Conservation (phyloP, 2,329 filamentous ascomycete species). For the Epichloe amarillans region DNA sequence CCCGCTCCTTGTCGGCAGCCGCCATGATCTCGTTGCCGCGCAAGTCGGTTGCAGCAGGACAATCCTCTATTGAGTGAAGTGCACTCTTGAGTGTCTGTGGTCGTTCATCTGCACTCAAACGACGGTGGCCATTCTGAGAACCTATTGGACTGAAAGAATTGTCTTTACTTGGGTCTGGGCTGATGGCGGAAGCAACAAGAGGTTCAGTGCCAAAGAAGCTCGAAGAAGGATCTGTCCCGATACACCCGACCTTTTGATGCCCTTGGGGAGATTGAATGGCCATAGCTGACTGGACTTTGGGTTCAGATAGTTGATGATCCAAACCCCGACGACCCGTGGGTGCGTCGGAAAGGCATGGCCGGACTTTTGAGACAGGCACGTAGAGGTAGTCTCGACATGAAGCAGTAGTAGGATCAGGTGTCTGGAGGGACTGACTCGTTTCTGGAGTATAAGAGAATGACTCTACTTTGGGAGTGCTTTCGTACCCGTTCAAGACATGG, state of each 20-base stretch:
- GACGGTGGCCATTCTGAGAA: slow-evolving; percentile 2
- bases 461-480: not conserved
- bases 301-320: not conserved
- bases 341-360: slow-evolving; percentile 8
- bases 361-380: slow-evolving; percentile 11
- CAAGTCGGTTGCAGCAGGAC: not conserved
- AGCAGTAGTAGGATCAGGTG: no score
- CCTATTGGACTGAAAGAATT: not conserved
- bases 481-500: not conserved
- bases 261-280: not conserved
- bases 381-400: not conserved
- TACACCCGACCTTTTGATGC: not conserved
- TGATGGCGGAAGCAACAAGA: not conserved
- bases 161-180: not conserved
- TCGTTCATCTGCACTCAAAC: not conserved
- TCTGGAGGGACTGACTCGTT: not conserved
- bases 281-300: not conserved
- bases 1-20: not conserved
- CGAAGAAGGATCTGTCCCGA: not conserved
- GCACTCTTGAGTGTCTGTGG: not conserved
- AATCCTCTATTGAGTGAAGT: not conserved
- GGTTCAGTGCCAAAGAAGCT: not conserved
- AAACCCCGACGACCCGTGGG: not conserved
- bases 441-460: not conserved
- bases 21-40: not conserved